Evolutionary conservation across 805 yeast genomes (phyloP).

Genomic region (Spathaspora passalidarum): DNA sequence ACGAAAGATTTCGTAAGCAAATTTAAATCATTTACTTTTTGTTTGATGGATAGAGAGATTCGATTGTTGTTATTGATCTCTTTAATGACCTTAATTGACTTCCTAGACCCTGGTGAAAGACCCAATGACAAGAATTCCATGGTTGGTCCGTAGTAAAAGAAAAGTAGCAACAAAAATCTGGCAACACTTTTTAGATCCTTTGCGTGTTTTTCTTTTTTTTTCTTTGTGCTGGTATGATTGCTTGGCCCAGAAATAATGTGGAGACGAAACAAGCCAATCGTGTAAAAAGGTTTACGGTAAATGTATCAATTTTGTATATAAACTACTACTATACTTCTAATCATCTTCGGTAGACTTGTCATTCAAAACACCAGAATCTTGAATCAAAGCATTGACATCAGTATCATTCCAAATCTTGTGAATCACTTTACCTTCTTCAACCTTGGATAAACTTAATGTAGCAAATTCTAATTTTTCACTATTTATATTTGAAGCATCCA

Average conservation of each 20-base stretch:
- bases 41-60: conserved; percentile 22
- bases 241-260: too few relatives aligned
- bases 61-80: conserved; percentile 30
- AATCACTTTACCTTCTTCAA: conserved; percentile 47
- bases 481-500: conserved; percentile 82
- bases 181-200: background rate
- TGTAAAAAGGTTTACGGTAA: background rate
- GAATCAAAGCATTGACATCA: conserved; percentile 73
- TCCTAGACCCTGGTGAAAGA: conserved; percentile 4
- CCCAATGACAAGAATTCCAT: conserved; percentile 16
- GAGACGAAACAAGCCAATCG: too few relatives aligned
- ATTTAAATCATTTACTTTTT: conserved; percentile 20
- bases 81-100: conserved; percentile 10
- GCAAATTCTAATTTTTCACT: conserved; percentile 93
- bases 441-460: conserved; percentile 55
- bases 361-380: conserved; percentile 66
- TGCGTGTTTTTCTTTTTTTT: too few relatives aligned
- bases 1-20: conserved; percentile 20
- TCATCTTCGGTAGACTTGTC: conserved; percentile 27
- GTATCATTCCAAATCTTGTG: conserved; percentile 78
- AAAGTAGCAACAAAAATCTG: background rate
- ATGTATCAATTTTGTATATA: background rate
- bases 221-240: too few relatives aligned
- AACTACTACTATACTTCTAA: conserved; percentile 8
- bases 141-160: background rate